Evolutionary conservation across 495 filamentous ascomycete genomes (phyloP), one percentile per base, ranked within the genome.

Genomic region (Annulohypoxylon moriforme): DNA sequence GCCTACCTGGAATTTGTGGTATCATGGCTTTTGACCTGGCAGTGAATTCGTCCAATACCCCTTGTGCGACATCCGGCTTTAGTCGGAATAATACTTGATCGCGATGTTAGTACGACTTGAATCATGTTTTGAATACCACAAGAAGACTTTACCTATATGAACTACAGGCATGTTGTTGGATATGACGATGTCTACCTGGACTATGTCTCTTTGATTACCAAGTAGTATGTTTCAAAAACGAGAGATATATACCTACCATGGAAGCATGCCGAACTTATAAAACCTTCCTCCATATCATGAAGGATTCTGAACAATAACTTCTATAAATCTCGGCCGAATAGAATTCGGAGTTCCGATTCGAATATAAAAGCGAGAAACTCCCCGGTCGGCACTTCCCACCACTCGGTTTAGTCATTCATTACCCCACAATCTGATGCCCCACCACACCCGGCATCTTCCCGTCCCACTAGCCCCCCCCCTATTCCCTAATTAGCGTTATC

Each of bases 131-230:
- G 3, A 13, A 20, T 27, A 2, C 40, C 40, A 27, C 18, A 34
- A 1, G 8, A 25, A 29, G 8, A 9, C 0, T 27, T 42, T 68
- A 68, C 64, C 64, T 53, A 68, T 61, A 47, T 68, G 64, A 34
- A 60, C 60, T 42, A 68, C 11, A n/a, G 64, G 33, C 64, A 68
- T 68, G 56, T 9, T 44, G 47, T 44, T 18, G 47, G 42, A 40
- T 27, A 40, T 4, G 42, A 61, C 7, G 11, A 46, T 24, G 42
- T 34, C 22, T 22, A 33, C 5, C 10, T 40, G 2, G 14, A 4
- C n/a, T 4, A 20, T 14, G 22, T n/a, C n/a, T n/a, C n/a, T n/a
- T n/a, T n/a, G n/a, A n/a, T n/a, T n/a, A n/a, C n/a, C n/a, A n/a
- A n/a, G n/a, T n/a, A n/a, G n/a, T n/a, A n/a, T n/a, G 5, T 25